These are phyloP conservation scores for Rubia tinctorum DNA, from an alignment of 305 asterid species.

Conservation along the genomic window DNA sequence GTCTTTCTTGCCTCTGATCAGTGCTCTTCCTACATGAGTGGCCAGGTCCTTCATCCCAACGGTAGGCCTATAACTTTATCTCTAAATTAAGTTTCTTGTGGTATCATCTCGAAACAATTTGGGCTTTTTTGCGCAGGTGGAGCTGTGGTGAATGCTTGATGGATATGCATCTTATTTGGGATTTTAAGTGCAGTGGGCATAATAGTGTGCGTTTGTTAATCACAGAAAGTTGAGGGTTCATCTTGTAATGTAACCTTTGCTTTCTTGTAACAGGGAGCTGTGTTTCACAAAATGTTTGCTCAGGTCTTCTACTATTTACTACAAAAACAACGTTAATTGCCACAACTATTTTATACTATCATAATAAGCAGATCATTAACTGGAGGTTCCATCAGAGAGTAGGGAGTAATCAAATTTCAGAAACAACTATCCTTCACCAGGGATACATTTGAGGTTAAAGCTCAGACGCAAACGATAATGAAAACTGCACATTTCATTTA, in stretches of 20 bases:
- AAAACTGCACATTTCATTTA: too few relatives aligned
- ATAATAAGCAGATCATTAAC: too few relatives aligned
- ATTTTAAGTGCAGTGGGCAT: neutral
- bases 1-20: slow-evolving; percentile 66
- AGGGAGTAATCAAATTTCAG: too few relatives aligned
- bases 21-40: slow-evolving; percentile 69
- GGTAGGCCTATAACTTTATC: slow-evolving; percentile 23
- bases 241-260: neutral
- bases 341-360: too few relatives aligned
- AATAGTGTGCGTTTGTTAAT: neutral
- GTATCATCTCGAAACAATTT: too few relatives aligned
- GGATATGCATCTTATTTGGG: neutral
- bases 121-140: slow-evolving; percentile 46
- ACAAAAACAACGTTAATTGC: too few relatives aligned
- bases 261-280: neutral
- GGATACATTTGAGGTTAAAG: too few relatives aligned
- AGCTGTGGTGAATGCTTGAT: slow-evolving; percentile 48
- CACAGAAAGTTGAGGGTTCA: neutral
- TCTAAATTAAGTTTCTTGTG: neutral
- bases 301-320: neutral
- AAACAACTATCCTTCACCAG: too few relatives aligned
- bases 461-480: too few relatives aligned
- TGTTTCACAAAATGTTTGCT: neutral
- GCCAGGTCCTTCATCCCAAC: slow-evolving; percentile 81
- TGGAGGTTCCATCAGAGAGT: too few relatives aligned